A percentile compares a stretch with the other conserved stretches of the same genome.
phyloP scores from a whole-genome alignment of 2,329 filamentous ascomycete species.

The Penicillium sp. region DNA sequence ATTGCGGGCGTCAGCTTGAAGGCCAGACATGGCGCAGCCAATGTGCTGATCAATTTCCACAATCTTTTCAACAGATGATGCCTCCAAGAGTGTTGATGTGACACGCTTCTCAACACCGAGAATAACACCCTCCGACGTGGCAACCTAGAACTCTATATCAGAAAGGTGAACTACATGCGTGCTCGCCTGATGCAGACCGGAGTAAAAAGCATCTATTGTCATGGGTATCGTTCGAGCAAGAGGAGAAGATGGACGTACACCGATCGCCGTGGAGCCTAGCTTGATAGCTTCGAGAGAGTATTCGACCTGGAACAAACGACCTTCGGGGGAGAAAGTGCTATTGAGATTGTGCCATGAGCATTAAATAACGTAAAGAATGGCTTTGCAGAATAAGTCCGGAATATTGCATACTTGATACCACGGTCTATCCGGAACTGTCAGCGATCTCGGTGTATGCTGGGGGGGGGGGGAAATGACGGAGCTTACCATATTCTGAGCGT shows the following conservation, averaged over 20 bases:
- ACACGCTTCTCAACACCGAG: conserved; percentile 98
- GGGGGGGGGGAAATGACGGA: conserved; percentile 20
- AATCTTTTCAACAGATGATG: conserved; percentile 97
- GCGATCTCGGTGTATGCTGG: conserved; percentile 25
- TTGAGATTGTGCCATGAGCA: conserved; percentile 19
- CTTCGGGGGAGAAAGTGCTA: conserved; percentile 99
- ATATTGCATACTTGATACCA: conserved; percentile 77
- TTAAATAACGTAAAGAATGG: conserved; percentile 4
- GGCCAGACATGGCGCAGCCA: conserved; percentile 95
- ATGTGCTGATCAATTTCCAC: conserved; percentile 99
- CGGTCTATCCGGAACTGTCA: conserved; percentile 39
- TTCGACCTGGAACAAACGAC: conserved; percentile 99
- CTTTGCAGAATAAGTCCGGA: conserved; percentile 1
- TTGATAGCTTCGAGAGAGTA: conserved; percentile 99
- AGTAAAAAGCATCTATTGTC: background rate
- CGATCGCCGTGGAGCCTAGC: conserved; percentile 95
- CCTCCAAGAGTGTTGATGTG: conserved; percentile 93
- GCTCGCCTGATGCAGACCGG: background rate
- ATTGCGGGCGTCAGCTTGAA: conserved; percentile 94
- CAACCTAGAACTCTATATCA: conserved; percentile 50
- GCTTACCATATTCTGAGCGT: conserved; percentile 97
- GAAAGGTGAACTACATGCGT: conserved; percentile 6
- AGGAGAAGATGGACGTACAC: conserved; percentile 48
- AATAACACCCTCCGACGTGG: conserved; percentile 89
- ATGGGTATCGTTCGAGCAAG: background rate